Evolutionary conservation across 2,329 filamentous ascomycete genomes (phyloP).

Genomic region (Paramyrothecium roridum): DNA sequence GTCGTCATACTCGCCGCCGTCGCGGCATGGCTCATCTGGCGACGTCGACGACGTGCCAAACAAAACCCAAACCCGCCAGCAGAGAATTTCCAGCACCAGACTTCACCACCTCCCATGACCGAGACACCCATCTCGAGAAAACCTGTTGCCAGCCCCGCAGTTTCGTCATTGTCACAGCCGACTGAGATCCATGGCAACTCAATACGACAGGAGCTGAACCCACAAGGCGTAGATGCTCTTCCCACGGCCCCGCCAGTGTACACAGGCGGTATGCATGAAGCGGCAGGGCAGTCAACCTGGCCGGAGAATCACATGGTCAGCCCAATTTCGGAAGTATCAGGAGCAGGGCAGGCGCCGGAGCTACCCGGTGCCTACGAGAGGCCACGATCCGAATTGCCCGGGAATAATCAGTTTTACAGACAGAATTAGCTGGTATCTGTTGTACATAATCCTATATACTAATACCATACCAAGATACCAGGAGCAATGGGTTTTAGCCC

Average conservation of each 20-base stretch:
- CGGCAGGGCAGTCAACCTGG: slow-evolving; percentile 6
- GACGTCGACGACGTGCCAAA: background rate
- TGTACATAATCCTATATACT: background rate
- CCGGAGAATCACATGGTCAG: slow-evolving; percentile 17
- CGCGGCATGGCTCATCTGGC: background rate
- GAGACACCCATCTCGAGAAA: slow-evolving; percentile 11
- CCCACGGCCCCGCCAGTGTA: slow-evolving; percentile 10
- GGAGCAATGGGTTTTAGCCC: too few species aligned
- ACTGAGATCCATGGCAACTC: slow-evolving; percentile 13
- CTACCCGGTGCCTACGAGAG: slow-evolving; percentile 5
- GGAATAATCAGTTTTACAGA: background rate
- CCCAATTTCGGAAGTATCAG: slow-evolving; percentile 10
- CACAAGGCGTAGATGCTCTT: slow-evolving; percentile 10
- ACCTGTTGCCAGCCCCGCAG: slow-evolving; percentile 11
- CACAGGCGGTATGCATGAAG: slow-evolving; percentile 16
- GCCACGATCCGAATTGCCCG: background rate
- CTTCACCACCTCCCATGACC: slow-evolving; percentile 3
- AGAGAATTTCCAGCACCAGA: background rate
- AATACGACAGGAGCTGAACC: slow-evolving; percentile 11
- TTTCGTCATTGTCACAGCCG: slow-evolving; percentile 13
- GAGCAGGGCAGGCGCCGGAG: slow-evolving; percentile 12
- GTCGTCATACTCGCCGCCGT: background rate
- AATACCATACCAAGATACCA: too few species aligned
- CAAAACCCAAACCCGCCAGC: background rate
- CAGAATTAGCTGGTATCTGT: background rate